Percentiles rank a stretch among this genome's conserved stretches.
Conservation (phyloP, 192 early-diverging fungal species). For the Cladochytrium replicatum region DNA sequence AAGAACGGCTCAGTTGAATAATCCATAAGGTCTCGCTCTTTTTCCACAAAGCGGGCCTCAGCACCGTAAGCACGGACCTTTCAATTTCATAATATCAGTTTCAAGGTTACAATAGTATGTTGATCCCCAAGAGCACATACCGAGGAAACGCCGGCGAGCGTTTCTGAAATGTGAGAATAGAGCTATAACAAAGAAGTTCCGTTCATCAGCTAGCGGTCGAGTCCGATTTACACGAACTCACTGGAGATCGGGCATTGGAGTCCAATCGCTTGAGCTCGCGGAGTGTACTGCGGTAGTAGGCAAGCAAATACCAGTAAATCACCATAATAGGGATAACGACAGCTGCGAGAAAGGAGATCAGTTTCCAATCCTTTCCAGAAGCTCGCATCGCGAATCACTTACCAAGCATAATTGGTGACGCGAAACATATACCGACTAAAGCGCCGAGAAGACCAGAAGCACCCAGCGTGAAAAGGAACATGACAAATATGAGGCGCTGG, state of each 20-base stretch:
- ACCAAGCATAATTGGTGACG: too few species aligned
- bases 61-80: constrained; percentile 54
- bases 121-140: too few species aligned
- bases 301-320: constrained; percentile 38
- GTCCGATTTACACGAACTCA: constrained; percentile 43
- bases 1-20: too few species aligned
- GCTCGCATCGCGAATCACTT: too few species aligned
- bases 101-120: too few species aligned
- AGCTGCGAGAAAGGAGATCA: constrained; percentile 34
- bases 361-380: too few species aligned
- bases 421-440: too few species aligned
- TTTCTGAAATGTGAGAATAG: constrained; percentile 50
- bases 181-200: too few species aligned
- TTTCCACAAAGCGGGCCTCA: constrained; percentile 48
- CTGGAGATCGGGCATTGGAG: constrained; percentile 38
- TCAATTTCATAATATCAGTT: too few species aligned
- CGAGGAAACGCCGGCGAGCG: constrained; percentile 37
- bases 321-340: constrained; percentile 8
- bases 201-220: too few species aligned
- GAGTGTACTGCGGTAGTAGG: constrained; percentile 40
- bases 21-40: constrained; percentile 65
- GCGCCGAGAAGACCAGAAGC: constrained; percentile 28
- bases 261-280: constrained; percentile 51
- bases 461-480: constrained; percentile 36
- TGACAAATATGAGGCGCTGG: constrained; percentile 35